These are phyloP conservation scores for Priceomyces carsonii DNA, from an alignment of 805 yeast species.

Conservation along the genomic window DNA sequence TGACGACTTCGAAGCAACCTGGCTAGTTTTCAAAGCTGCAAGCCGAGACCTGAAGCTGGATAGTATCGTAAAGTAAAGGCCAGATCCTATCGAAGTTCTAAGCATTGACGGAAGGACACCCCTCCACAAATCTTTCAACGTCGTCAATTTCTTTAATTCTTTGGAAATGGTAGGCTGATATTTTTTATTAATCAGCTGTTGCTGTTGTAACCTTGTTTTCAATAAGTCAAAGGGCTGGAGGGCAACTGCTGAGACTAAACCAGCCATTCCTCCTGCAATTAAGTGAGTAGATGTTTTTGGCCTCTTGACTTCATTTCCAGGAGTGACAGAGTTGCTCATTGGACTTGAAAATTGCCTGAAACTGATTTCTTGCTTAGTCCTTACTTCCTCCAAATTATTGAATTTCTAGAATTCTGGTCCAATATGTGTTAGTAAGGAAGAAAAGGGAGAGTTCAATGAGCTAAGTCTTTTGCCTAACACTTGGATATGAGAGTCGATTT, in stretches of 20 bases:
- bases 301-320: slow-evolving; percentile 3
- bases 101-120: slow-evolving; percentile 91
- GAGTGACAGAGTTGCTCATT: slow-evolving; percentile 1
- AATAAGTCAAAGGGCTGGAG: slow-evolving; percentile 88
- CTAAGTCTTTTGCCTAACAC: too few relatives aligned
- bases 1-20: slow-evolving; percentile 8
- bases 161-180: slow-evolving; percentile 33
- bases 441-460: too few relatives aligned
- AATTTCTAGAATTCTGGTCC: too few relatives aligned
- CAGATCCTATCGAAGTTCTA: slow-evolving; percentile 89
- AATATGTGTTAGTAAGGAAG: too few relatives aligned
- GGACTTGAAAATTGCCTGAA: too few relatives aligned
- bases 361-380: too few relatives aligned
- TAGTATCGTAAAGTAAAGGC: slow-evolving; percentile 75
- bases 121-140: slow-evolving; percentile 70
- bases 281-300: slow-evolving; percentile 46
- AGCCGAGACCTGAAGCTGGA: slow-evolving; percentile 58
- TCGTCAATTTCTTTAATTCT: slow-evolving; percentile 43
- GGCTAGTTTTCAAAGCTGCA: slow-evolving; percentile 28
- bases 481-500: too few relatives aligned
- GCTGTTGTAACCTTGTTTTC: slow-evolving; percentile 76
- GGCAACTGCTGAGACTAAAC: slow-evolving; percentile 73
- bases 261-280: slow-evolving; percentile 81
- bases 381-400: too few relatives aligned
- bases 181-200: slow-evolving; percentile 20